Evolutionary conservation across 1,139 yeast species (phyloP), one percentile per base, ranked within the genome.

Genomic region (Yamadazyma diddensiae): DNA sequence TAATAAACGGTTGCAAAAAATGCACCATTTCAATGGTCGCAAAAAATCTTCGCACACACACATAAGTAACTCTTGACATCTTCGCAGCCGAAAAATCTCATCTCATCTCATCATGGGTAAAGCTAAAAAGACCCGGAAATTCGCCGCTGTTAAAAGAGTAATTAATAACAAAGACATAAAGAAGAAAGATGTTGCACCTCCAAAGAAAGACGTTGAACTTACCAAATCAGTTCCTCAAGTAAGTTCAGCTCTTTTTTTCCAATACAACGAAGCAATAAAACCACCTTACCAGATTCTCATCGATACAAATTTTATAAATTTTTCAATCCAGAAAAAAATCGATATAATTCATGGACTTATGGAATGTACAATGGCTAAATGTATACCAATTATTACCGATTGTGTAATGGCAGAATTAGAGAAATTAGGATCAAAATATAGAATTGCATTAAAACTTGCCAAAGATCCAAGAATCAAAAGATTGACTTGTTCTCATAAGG

Each of bases 321-420:
- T 90, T 57, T 85, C 95, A 45, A 90, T 92, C 48, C 97, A 88
- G 56, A 92, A 92, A 65, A 90, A 92, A 53, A 79, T 92, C 34
- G 98, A 94, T 53, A 67, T 92, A 9, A 92, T 88, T 12, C 75
- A 90, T 49, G 98, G 97, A 6, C 82, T 92, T 81, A 92, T 92
- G 97, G 97, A 92, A 57, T 76, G 94, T 37, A 65, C 92, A 25
- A 82, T 82, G 58, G 98, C 98, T 33, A 86, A 94, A 55, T 88
- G 97, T 65, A 86, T 90, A 29, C 98, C 98, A 5, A 77, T 90
- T 31, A 81, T 92, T 28, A 92, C 98, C 2, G 98, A 92, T 60
- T 92, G 98, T 66, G 98, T 92, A 20, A 79, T 92, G 83, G 98
- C 98, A 0, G 98, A 92, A 65, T 69, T 92, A 57, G 98, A 92